phyloP scores from a whole-genome alignment of 2,329 filamentous ascomycete genomes.

The Penicillium hesseltinei region DNA sequence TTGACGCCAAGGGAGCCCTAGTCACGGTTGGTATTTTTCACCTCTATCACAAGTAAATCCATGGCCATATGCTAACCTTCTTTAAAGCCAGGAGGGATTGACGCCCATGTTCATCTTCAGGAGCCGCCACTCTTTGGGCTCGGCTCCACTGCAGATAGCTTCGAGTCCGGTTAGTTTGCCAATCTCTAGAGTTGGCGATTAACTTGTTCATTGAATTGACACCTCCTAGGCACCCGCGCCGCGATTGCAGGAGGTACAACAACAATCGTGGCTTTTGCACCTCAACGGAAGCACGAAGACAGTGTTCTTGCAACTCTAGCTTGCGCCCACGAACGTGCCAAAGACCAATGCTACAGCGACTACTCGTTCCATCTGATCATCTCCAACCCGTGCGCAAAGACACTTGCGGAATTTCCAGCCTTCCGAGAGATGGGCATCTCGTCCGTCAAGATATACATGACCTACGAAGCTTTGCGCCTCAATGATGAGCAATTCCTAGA shows the following conservation, averaged over 20 bases:
- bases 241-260: conserved; percentile 61
- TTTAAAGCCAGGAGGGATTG: conserved; percentile 45
- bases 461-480: conserved; percentile 45
- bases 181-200: not conserved
- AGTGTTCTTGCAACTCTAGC: not conserved
- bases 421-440: not conserved
- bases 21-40: not conserved
- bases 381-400: conserved; percentile 24
- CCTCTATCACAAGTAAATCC: not conserved
- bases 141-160: not conserved
- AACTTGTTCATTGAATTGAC: too few relatives aligned
- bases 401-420: conserved; percentile 41
- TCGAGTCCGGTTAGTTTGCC: not conserved
- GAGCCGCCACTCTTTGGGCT: not conserved
- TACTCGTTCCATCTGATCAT: conserved; percentile 54
- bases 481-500: conserved; percentile 44
- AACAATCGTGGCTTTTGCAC: conserved; percentile 58
- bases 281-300: conserved; percentile 27
- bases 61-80: not conserved
- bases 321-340: not conserved
- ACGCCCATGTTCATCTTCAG: conserved; percentile 48
- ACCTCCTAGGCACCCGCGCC: not conserved
- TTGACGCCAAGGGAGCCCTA: conserved; percentile 10
- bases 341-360: conserved; percentile 48
- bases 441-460: conserved; percentile 49